Base-by-base conservation (phyloP, 2,329 filamentous ascomycete genomes). In the Boeremia lycopersici region DNA sequence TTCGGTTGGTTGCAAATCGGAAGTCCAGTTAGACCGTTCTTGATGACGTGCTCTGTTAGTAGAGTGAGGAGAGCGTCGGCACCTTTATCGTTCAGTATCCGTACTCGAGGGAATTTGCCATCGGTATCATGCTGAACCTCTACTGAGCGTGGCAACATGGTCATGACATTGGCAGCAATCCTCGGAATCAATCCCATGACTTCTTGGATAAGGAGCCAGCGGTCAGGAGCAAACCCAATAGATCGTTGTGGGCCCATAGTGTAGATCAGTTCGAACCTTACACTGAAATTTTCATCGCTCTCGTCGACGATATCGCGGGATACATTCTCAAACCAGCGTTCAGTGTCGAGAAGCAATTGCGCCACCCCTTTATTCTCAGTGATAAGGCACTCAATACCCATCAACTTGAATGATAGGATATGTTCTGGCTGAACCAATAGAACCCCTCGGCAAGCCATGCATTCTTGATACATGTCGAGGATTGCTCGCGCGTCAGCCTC, bases 371-470 rank as follows among this genome's bases (percentile, higher is more conserved):
- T 10, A 8, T 30, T 62, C 2, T 62, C 68, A 13, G 61, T 62
- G 1, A 82, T 62, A 0, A 78, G 62, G 13, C 67, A 76, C 52
- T 89, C 85, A 0, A 86, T 65, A 0, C 82, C 83, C 77, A 87
- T 84, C 0, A 89, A 75, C 58, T 87, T 79, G 42, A 89, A 84
- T 0, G 86, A 89, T 0, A 89, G 68, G 0, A 88, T 65, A 52
- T 89, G 83, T 60, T 89, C 86, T 0, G 87, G 87, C 31, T 88
- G 85, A 0, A 85, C 74, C 0, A 90, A 70, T 0, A 89, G 61
- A 0, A 90, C 72, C 0, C 86, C 86, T 0, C 84, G 78, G 0
- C 68, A 65, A 0, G 54, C n/a, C 60, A 78, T 78, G 43, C 85
- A 89, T 8, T 81, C 71, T 0, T 70, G 6, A 10, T 78, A 79